A percentile compares a stretch with the other conserved stretches of the same genome.
Evolutionary conservation across 2,329 filamentous ascomycete genomes (phyloP).

Genomic region (Mollisia scopiformis): DNA sequence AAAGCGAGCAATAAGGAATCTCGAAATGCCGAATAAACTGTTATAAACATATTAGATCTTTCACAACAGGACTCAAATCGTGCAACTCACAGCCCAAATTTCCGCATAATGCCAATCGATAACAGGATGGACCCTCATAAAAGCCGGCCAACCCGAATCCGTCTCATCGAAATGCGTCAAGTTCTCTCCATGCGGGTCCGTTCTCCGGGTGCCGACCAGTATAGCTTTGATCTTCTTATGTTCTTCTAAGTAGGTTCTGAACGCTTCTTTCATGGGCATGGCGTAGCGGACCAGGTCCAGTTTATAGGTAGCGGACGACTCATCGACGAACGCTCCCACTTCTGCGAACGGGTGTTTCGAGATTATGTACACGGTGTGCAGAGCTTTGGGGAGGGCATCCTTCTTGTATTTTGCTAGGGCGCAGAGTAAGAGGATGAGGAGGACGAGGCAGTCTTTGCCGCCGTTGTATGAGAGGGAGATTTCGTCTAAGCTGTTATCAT

Average conservation of each 20-base stretch:
- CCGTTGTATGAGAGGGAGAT: slow-evolving; percentile 95
- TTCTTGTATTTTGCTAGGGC: slow-evolving; percentile 41
- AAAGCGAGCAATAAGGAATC: slow-evolving; percentile 84
- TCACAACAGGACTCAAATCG: no score
- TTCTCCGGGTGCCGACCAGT: slow-evolving; percentile 85
- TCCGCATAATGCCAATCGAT: slow-evolving; percentile 98
- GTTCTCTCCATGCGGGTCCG: slow-evolving; percentile 84
- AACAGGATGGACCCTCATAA: slow-evolving; percentile 92
- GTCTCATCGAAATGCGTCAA: slow-evolving; percentile 85
- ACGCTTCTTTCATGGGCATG: slow-evolving; percentile 78
- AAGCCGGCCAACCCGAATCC: slow-evolving; percentile 85
- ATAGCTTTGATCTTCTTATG: slow-evolving; percentile 71
- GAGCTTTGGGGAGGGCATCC: slow-evolving; percentile 40
- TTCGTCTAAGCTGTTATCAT: slow-evolving; percentile 69
- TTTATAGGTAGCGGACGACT: slow-evolving; percentile 69
- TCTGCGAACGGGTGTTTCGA: slow-evolving; percentile 81
- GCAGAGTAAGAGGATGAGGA: slow-evolving; percentile 84
- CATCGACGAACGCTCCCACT: slow-evolving; percentile 81
- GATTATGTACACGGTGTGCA: slow-evolving; percentile 89
- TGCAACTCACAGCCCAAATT: slow-evolving; percentile 75
- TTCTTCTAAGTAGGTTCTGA: slow-evolving; percentile 74
- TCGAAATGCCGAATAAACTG: slow-evolving; percentile 79
- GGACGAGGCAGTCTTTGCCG: slow-evolving; percentile 95
- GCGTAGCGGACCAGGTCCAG: slow-evolving; percentile 76
- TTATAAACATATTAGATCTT: not conserved